Percentiles rank a stretch among this genome's conserved stretches.
Evolutionary conservation across 352 stramenopile species (phyloP).

Genomic region (Pythium brassicae): DNA sequence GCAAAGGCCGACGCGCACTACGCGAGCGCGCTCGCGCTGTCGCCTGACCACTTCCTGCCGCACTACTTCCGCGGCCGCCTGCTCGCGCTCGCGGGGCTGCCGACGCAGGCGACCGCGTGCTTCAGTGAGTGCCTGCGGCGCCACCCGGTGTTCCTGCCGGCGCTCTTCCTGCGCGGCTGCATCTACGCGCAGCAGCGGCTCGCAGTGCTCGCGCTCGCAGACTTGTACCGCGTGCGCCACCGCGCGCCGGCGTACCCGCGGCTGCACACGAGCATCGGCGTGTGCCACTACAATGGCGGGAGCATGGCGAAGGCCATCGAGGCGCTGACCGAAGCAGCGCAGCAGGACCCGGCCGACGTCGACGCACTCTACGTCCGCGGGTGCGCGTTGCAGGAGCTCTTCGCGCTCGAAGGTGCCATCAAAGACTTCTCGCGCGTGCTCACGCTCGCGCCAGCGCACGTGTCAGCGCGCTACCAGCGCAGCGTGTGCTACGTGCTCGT

Average conservation of each 20-base stretch:
- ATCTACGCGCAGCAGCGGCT: conserved; percentile 49
- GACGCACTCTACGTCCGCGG: conserved; percentile 46
- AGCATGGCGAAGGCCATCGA: conserved; percentile 37
- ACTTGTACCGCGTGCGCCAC: conserved; percentile 50
- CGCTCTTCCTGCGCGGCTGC: conserved; percentile 47
- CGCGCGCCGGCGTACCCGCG: conserved; percentile 36
- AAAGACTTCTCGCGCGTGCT: conserved; percentile 37
- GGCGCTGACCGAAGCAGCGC: conserved; percentile 38
- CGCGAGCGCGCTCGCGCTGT: conserved; percentile 23
- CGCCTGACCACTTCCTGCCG: conserved; percentile 34
- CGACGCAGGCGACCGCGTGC: conserved; percentile 22
- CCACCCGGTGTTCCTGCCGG: conserved; percentile 41
- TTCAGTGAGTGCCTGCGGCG: conserved; percentile 28
- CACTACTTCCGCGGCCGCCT: conserved; percentile 44
- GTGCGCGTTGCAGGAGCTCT: conserved; percentile 43
- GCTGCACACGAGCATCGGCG: conserved; percentile 47
- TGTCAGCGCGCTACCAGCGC: conserved; percentile 31
- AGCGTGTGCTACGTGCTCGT: conserved; percentile 34
- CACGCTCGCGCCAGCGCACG: conserved; percentile 13
- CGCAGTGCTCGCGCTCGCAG: conserved; percentile 41
- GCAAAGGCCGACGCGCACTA: conserved; percentile 27
- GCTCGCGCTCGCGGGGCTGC: conserved; percentile 30
- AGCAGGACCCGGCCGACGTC: conserved; percentile 16
- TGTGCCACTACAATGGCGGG: conserved; percentile 40
- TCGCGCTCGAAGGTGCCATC: conserved; percentile 32